These are phyloP conservation scores for Yarrowia keelungensis DNA, from an alignment of 805 yeast species.

Conservation along the genomic window DNA sequence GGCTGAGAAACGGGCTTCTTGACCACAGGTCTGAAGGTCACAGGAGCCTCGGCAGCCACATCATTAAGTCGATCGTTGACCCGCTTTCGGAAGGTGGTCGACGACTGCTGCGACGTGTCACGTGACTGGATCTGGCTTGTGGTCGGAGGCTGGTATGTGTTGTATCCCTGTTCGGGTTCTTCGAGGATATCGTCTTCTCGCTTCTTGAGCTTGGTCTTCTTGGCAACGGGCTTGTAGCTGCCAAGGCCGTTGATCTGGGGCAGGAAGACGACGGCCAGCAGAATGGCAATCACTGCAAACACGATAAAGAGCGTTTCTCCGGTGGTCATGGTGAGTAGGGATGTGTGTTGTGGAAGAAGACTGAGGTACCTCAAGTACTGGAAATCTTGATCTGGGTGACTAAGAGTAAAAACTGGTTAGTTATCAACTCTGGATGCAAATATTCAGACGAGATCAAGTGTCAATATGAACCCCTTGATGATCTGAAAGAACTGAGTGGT, in stretches of 20 bases:
- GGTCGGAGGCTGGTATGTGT: constrained; percentile 27
- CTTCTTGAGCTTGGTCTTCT: constrained; percentile 1
- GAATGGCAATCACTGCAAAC: constrained; percentile 12
- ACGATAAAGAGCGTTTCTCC: constrained; percentile 26
- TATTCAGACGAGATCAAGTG: no score
- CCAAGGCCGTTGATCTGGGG: constrained; percentile 41
- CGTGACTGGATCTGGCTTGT: constrained; percentile 33
- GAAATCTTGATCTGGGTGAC: no score
- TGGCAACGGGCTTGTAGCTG: constrained; percentile 37
- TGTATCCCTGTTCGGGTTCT: constrained; percentile 2
- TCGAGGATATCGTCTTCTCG: constrained; percentile 19
- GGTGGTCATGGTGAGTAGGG: background rate
- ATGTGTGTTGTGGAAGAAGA: no score
- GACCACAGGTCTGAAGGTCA: constrained; percentile 25
- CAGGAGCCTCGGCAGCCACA: constrained; percentile 2
- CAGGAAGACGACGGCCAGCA: constrained; percentile 36
- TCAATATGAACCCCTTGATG: no score
- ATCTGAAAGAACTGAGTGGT: no score
- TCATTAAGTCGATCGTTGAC: constrained; percentile 30
- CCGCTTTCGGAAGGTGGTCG: constrained; percentile 21
- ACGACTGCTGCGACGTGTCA: constrained; percentile 1
- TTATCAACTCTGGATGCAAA: no score
- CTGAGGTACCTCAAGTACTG: no score
- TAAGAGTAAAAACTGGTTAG: no score
- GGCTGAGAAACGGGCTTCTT: constrained; percentile 14